Conservation (phyloP, 2,329 filamentous ascomycete species). For the Claviceps spartinae region DNA sequence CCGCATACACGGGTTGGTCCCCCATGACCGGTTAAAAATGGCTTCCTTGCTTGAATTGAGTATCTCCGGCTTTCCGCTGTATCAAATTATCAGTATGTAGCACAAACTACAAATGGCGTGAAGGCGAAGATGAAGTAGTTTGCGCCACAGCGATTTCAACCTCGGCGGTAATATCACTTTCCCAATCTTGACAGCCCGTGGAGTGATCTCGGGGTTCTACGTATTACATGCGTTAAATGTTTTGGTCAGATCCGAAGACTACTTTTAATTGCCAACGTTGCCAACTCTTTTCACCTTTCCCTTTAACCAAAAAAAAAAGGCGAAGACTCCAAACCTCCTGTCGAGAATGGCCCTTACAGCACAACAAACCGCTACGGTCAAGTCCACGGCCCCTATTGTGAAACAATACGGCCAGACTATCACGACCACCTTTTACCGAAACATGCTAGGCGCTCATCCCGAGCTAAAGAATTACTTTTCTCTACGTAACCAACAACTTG, state of each 20-base stretch:
- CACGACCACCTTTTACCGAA: constrained; percentile 59
- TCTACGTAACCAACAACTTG: constrained; percentile 51
- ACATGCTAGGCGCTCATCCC: constrained; percentile 51
- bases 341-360: constrained; percentile 38
- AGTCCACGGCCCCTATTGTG: constrained; percentile 62
- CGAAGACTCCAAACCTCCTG: no score
- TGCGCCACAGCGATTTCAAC: neutral
- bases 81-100: neutral
- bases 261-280: neutral
- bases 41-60: neutral
- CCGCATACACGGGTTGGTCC: neutral
- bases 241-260: neutral
- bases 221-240: neutral
- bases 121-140: neutral
- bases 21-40: neutral
- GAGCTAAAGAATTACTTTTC: constrained; percentile 59
- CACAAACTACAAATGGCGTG: neutral
- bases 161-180: neutral
- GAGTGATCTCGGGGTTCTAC: neutral
- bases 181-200: neutral
- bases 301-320: no score
- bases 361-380: constrained; percentile 57
- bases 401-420: constrained; percentile 54
- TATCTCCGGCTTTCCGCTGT: constrained; percentile 3
- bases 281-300: no score